Evolutionary conservation across 2,329 filamentous ascomycete species (phyloP), one percentile per base, ranked within the genome.

Genomic region (Apiospora phragmitis): DNA sequence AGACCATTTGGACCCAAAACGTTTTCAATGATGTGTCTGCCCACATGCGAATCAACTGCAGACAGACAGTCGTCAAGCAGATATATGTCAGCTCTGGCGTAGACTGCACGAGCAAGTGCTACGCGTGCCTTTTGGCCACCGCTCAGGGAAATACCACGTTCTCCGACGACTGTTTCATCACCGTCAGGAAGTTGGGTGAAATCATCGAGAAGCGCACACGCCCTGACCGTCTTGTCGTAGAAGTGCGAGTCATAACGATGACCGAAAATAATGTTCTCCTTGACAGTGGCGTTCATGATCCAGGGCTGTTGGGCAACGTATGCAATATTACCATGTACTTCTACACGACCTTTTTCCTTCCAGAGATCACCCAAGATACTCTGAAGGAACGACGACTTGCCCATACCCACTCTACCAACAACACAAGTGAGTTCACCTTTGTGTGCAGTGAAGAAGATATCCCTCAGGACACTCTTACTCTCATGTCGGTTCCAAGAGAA

Each of bases 211-310:
- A 99, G 86, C 65, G 96, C 96, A 80, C 97, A 99, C 51, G 96
- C 95, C 79, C 94, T 91, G 68, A 99, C 87, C 0, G 95, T 98
- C 77, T 93, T 91, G 70, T 98, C 94, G 82, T 99, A 99, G 81
- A 99, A 99, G 41, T 92, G 88, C 6, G 95, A 91, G 81, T 99
- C 95, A 86, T 93, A 98, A 65, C 94, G 91, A 82, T 99, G 94
- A 1, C 96, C 96, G 78, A 99, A 99, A 5, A 98, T 87, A 75
- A 99, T 97, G 79, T 99, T 99, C 79, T 99, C 96, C 76, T 94
- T 94, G 70, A 99, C 95, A 41, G 93, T 97, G 11, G 96, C 96
- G 79, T 99, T 99, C 91, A 98, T 95, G 68, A 99, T 93, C 96
- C 97, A 99, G 26, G 94, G 86, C 77, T 93, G 91, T 80, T 99